A percentile compares a stretch with the other conserved stretches of the same genome.
Conservation (phyloP, 2,329 filamentous ascomycete species). For the Biscogniauxia marginata region DNA sequence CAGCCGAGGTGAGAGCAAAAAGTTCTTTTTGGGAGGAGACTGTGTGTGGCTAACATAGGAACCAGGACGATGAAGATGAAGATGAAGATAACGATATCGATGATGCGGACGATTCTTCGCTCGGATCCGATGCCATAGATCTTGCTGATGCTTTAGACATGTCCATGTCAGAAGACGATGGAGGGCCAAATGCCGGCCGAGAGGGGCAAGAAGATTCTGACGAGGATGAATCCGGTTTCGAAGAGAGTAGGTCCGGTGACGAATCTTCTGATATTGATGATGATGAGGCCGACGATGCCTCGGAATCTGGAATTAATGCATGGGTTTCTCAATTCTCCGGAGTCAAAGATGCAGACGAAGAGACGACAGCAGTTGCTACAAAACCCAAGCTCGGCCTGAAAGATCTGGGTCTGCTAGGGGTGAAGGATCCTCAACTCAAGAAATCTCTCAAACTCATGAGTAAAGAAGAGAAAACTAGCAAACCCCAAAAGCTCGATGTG, state of each 20-base stretch:
- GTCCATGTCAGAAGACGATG: slow-evolving; percentile 46
- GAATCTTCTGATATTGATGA: slow-evolving; percentile 44
- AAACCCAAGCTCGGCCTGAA: slow-evolving; percentile 70
- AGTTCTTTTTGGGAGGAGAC: not conserved
- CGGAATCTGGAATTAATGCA: slow-evolving; percentile 46
- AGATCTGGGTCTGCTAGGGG: slow-evolving; percentile 69
- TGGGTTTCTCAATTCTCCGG: slow-evolving; percentile 64
- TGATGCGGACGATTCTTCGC: slow-evolving; percentile 57
- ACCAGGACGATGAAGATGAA: slow-evolving; percentile 54
- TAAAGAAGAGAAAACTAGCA: slow-evolving; percentile 57
- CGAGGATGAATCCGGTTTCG: slow-evolving; percentile 43
- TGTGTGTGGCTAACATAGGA: slow-evolving; percentile 23
- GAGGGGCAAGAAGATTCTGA: slow-evolving; percentile 43
- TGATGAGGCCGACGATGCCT: slow-evolving; percentile 47
- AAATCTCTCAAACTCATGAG: slow-evolving; percentile 75
- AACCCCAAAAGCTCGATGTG: slow-evolving; percentile 72
- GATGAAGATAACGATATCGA: slow-evolving; percentile 53
- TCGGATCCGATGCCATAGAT: slow-evolving; percentile 60
- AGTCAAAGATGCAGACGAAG: slow-evolving; percentile 57
- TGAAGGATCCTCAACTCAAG: slow-evolving; percentile 73
- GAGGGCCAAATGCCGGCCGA: slow-evolving; percentile 48
- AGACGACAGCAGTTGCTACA: slow-evolving; percentile 45
- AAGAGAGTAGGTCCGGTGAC: slow-evolving; percentile 41
- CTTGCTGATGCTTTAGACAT: slow-evolving; percentile 54
- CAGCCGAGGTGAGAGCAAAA: slow-evolving; percentile 41